Conservation (phyloP, 768 basidiomycete genomes). For the Phlegmacium glaucopus region DNA sequence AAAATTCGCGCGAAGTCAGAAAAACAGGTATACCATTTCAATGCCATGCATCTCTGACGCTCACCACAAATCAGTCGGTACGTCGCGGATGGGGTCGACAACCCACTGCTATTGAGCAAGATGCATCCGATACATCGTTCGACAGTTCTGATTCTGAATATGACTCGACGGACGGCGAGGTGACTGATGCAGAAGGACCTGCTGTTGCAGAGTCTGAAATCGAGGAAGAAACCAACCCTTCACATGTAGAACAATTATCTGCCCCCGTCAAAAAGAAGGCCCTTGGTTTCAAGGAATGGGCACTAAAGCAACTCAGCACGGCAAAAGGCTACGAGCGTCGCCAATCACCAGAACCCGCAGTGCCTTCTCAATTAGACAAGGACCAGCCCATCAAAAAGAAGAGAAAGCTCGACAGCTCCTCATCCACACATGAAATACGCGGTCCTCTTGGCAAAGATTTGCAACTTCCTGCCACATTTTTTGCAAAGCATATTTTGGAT, state of each 20-base stretch:
- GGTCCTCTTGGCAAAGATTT: conserved; percentile 82
- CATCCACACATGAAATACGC: conserved; percentile 43
- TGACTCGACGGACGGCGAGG: conserved; percentile 13
- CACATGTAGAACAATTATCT: neutral
- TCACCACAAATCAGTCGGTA: conserved; percentile 7
- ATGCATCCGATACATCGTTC: conserved; percentile 63
- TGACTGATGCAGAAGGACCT: conserved; percentile 16
- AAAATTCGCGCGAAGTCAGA: conserved; percentile 41
- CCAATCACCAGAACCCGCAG: conserved; percentile 14
- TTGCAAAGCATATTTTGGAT: conserved; percentile 47
- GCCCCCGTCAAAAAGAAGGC: conserved; percentile 9
- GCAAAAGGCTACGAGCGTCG: conserved; percentile 35
- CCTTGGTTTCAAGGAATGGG: conserved; percentile 85
- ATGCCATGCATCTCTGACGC: neutral
- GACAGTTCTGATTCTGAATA: conserved; percentile 80
- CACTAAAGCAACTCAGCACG: conserved; percentile 65
- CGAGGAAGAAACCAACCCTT: conserved; percentile 28
- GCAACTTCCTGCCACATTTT: conserved; percentile 60
- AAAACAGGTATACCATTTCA: conserved; percentile 37
- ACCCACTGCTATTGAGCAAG: conserved; percentile 23
- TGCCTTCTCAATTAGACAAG: conserved; percentile 5
- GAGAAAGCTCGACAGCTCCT: conserved; percentile 36
- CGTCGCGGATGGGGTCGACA: conserved; percentile 46
- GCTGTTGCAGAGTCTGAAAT: conserved; percentile 17
- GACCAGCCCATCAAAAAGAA: conserved; percentile 38